phyloP scores from a whole-genome alignment of 805 yeast species.

The Metschnikowia lachancei region DNA sequence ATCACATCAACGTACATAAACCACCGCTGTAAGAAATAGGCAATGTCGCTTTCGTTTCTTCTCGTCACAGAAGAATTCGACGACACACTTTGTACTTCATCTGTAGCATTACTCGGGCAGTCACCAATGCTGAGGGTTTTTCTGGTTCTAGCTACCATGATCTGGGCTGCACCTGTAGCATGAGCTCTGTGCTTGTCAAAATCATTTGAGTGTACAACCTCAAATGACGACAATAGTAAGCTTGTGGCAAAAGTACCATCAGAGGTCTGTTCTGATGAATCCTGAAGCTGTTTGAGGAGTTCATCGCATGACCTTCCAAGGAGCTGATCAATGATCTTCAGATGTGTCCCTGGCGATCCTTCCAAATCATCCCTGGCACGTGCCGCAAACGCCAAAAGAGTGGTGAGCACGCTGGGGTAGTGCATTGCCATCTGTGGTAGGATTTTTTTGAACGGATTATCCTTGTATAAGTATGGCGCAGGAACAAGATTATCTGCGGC shows the following conservation, averaged over 20 bases:
- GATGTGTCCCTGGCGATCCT: constrained; percentile 29
- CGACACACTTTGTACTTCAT: background rate
- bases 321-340: constrained; percentile 48
- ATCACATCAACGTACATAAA: constrained; percentile 65
- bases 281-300: constrained; percentile 48
- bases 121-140: background rate
- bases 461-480: constrained; percentile 55
- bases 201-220: constrained; percentile 43
- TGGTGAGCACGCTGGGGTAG: constrained; percentile 53
- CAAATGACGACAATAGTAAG: constrained; percentile 56
- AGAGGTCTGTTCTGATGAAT: constrained; percentile 54
- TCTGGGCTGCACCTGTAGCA: constrained; percentile 63
- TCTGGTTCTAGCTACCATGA: constrained; percentile 21
- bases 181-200: constrained; percentile 62
- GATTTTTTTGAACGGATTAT: constrained; percentile 63
- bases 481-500: constrained; percentile 66
- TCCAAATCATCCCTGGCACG: constrained; percentile 27
- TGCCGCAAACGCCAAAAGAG: constrained; percentile 48
- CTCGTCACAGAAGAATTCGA: constrained; percentile 10
- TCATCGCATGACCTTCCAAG: constrained; percentile 57
- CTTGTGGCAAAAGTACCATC: constrained; percentile 65
- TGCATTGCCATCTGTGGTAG: constrained; percentile 68
- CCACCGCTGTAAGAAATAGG: constrained; percentile 63
- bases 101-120: background rate
- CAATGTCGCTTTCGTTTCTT: constrained; percentile 36